Evolutionary conservation across 2,329 filamentous ascomycete species (phyloP).

Genomic region (Pseudocercospora cruenta): DNA sequence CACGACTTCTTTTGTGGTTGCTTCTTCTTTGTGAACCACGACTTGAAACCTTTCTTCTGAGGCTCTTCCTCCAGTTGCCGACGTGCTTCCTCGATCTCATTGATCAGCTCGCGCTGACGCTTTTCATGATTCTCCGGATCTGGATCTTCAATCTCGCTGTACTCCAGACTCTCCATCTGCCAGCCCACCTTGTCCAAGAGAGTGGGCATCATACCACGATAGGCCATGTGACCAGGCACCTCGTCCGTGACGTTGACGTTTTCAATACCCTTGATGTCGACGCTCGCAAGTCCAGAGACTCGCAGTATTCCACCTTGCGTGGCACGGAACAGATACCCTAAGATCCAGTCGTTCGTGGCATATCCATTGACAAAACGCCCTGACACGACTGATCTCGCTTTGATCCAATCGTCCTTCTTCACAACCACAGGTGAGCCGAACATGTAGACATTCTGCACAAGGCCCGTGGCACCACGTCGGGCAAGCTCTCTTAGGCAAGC

Average conservation of each 20-base stretch:
- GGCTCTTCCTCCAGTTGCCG: conserved; percentile 82
- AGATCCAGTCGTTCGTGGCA: conserved; percentile 93
- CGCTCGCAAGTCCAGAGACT: conserved; percentile 78
- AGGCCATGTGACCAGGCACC: conserved; percentile 94
- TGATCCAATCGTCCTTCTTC: conserved; percentile 86
- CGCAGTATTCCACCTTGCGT: conserved; percentile 90
- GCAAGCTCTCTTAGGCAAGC: conserved; percentile 86
- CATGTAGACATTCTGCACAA: conserved; percentile 93
- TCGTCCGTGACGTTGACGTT: conserved; percentile 85
- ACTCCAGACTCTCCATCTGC: conserved; percentile 90
- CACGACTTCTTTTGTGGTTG: conserved; percentile 78
- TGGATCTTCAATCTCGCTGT: conserved; percentile 93
- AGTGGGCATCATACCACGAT: conserved; percentile 87
- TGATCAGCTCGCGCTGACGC: conserved; percentile 89
- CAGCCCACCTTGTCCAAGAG: conserved; percentile 87
- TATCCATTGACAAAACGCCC: conserved; percentile 96
- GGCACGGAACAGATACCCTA: conserved; percentile 89
- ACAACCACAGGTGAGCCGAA: conserved; percentile 92
- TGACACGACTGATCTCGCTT: conserved; percentile 78
- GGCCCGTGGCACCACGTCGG: conserved; percentile 77
- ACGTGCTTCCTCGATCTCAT: conserved; percentile 92
- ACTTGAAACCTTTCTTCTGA: conserved; percentile 66
- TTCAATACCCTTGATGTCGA: conserved; percentile 82
- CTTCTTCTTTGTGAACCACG: conserved; percentile 83
- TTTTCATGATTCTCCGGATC: conserved; percentile 91